Evolutionary conservation across 176 grass and related monocot genomes (phyloP), one percentile per base, ranked within the genome.

Genomic region (Eremochloa ophiuroides): DNA sequence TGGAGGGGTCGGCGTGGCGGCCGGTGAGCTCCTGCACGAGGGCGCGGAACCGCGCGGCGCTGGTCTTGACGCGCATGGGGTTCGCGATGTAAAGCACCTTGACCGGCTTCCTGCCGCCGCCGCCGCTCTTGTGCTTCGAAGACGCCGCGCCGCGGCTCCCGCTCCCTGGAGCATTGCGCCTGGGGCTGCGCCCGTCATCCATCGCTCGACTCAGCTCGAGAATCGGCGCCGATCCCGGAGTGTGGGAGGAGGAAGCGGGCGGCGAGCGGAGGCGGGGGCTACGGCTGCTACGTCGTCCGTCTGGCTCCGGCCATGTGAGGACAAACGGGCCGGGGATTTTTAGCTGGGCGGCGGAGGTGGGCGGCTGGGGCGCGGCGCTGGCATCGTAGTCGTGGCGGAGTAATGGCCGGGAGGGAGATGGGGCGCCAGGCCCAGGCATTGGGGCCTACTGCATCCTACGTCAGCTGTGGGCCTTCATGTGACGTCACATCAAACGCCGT

Each of bases 31-130:
- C 85, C 84, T 97, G 94, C 60, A 97, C 94, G 37, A 93, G 75
- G 59, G 88, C 80, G 56, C 94, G 94, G 77, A 97, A 97, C 14
- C 87, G 84, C 27, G 66, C 81, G 42, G 86, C 83, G 76, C 31
- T 91, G 69, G 94, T 83, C 59, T 87, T 87, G 56, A 97, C 87
- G 77, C 91, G 67, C 94, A 97, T 85, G 64, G 94, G 94, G 81
- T 97, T 97, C 61, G 88, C 86, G 85, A 97, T 97, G 88, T 97
- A 93, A 50, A 97, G 91, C 50, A 97, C 94, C 91, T 93, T 97
- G 62, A 97, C 68, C 51, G 88, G 85, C 86, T 93, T 93, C 91
- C 88, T 94, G 20, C 86, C 76, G 34, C 82, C 71, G 17, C 81
- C 46, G 10, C 72, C 70, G 15, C 34, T 66, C 47, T 46, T 64